Evolutionary conservation across 2,329 filamentous ascomycete genomes (phyloP), one percentile per base, ranked within the genome.

Genomic region (Penicillium freii): DNA sequence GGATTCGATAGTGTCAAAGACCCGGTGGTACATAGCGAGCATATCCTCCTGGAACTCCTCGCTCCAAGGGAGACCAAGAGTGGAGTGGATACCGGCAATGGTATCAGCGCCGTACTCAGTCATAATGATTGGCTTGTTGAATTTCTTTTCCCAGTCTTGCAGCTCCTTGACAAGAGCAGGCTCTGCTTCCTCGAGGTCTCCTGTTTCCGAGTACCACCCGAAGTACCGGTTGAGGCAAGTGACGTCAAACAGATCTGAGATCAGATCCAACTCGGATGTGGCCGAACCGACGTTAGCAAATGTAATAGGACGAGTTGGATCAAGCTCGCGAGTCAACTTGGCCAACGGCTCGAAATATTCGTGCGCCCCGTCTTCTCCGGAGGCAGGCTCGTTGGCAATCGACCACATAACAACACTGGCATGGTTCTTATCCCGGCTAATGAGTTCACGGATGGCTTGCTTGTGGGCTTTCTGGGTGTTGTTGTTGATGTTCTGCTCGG

Each of bases 81-180:
- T 56, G 3, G 69, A 59, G 51, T 72, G 70, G 19, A 72, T 43
- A 0, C 71, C 71, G 0, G 70, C 57, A 4, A 69, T 19, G 0
- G 68, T 68, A 45, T 72, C 70, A 0, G 66, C 69, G 0, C 70
- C 69, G 23, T 71, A 71, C 54, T 71, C 69, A 1, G 62, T 57
- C 56, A 71, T 68, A 29, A 71, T 56, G 21, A 72, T 72, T 0
- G 70, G 70, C 54, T 69, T 70, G 5, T 61, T 44, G 21, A 63
- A 69, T 21, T 63, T 70, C 11, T 51, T 36, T 46, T 65, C 49
- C 68, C 69, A 71, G 1, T 58, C 61, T 1, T 40, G 36, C 0
- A 72, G 34, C 34, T 72, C 69, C 27, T 57, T 50, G 27, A 64
- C 61, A 1, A 73, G 62, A 2, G 34, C 62, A 0, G 34, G 39